Evolutionary conservation across 2,329 filamentous ascomycete genomes (phyloP), one percentile per base, ranked within the genome.

Genomic region (Rasamsonia emersonii): DNA sequence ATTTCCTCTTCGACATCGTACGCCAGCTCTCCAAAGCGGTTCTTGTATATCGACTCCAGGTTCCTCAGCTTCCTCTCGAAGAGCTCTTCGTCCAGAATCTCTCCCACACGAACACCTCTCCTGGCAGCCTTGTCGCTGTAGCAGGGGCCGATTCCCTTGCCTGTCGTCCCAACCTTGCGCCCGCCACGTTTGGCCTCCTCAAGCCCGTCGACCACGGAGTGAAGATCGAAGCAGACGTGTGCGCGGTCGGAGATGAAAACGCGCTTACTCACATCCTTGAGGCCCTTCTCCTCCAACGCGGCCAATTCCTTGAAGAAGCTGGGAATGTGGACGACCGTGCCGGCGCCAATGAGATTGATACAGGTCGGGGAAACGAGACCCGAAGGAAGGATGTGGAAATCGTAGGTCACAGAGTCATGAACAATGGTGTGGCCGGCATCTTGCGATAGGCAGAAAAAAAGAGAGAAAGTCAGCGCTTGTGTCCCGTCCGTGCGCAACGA

Each of bases 51-150:
- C 33, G 56, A 52, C 35, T 69, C 68, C 42, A 78, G 49, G 6
- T 63, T 55, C 36, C 68, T 61, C 41, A 77, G 49, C 49, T 73
- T 73, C 6, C 52, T 51, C 53, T 77, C 73, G 43, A 76, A 73
- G 20, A 65, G 51, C 26, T 58, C 56, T 56, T 75, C 69, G 42
- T 74, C 65, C 49, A 75, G 62, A 36, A 77, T 61, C 43, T 77
- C 73, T 21, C 68, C 68, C 34, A 79, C 61, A 33, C 71, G 70
- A 20, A 78, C 62, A 43, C 75, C 75, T 24, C 67, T 67, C 36
- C 75, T 62, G 4, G 72, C 67, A 40, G 74, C 74, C 58, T 79
- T 79, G 46, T 71, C 72, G 48, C 70, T 73, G 59, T 79, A 79
- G 40, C 71, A 72, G 47, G 75, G 75, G 26, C 71, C 65, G 38